These are phyloP conservation scores for Nannochloropsis gaditana DNA, from an alignment of 108 stramenopile genomes.

Conservation along the genomic window DNA sequence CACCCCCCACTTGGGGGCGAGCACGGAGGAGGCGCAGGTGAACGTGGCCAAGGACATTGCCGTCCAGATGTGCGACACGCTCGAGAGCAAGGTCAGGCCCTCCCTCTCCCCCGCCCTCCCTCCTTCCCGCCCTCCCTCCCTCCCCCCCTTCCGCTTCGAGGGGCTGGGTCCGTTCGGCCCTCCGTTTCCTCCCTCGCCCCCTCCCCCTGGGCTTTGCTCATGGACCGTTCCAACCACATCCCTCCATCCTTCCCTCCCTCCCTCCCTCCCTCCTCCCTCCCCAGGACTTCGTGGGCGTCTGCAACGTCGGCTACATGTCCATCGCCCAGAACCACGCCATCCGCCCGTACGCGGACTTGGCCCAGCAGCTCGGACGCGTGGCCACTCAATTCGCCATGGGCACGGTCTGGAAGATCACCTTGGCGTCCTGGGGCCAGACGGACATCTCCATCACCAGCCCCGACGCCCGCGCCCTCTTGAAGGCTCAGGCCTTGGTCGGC, in stretches of 20 bases:
- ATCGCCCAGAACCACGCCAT: conserved; percentile 41
- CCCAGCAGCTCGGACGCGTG: neutral
- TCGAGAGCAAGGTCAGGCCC: conserved; percentile 42
- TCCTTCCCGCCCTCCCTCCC: no score
- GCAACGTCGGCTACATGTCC: conserved; percentile 54
- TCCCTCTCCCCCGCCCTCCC: neutral
- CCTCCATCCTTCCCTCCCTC: neutral
- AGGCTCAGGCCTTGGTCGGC: conserved; percentile 51
- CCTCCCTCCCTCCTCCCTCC: neutral
- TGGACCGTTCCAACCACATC: neutral
- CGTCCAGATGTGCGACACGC: conserved; percentile 55
- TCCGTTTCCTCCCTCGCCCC: no score
- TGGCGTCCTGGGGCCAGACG: conserved; percentile 43
- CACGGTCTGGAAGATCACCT: neutral
- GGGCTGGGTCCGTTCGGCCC: no score
- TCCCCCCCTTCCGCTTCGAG: no score
- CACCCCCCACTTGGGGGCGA: conserved; percentile 56
- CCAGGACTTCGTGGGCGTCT: conserved; percentile 48
- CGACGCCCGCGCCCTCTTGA: conserved; percentile 42
- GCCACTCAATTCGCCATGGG: neutral
- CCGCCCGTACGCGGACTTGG: neutral
- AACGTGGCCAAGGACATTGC: conserved; percentile 56
- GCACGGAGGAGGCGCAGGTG: conserved; percentile 56
- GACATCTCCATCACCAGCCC: conserved; percentile 38
- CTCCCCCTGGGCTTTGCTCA: neutral